These are phyloP conservation scores for Collybiopsis confluens DNA, from an alignment of 768 basidiomycete genomes.

Conservation along the genomic window DNA sequence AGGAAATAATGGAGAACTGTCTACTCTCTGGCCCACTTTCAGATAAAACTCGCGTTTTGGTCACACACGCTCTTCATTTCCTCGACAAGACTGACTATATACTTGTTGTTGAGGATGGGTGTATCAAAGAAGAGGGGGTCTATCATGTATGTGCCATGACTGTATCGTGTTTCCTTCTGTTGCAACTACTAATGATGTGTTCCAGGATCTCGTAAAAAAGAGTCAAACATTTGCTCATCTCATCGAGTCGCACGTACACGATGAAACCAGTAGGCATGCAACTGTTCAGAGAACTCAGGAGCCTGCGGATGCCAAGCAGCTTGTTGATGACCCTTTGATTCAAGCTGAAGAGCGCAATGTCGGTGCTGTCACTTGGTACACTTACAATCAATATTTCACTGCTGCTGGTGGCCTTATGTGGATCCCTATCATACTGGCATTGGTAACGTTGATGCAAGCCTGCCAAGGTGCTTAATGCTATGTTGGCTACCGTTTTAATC, in stretches of 20 bases:
- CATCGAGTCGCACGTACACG: constrained; percentile 53
- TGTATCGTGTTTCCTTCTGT: background rate
- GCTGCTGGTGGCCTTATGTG: constrained; percentile 46
- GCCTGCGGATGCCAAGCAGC: constrained; percentile 11
- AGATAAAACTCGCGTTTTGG: constrained; percentile 53
- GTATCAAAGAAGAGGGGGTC: constrained; percentile 59
- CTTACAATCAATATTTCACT: constrained; percentile 45
- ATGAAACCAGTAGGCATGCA: constrained; percentile 11
- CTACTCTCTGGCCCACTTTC: constrained; percentile 49
- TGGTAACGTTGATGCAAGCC: constrained; percentile 45
- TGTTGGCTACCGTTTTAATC: background rate
- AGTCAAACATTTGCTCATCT: constrained; percentile 43
- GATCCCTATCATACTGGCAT: constrained; percentile 39
- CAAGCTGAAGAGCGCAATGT: constrained; percentile 54
- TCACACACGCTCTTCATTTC: constrained; percentile 58
- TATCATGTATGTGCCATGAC: constrained; percentile 36
- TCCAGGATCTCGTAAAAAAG: constrained; percentile 40
- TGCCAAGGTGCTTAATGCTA: constrained; percentile 36
- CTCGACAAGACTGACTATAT: constrained; percentile 59
- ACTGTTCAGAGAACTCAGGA: constrained; percentile 18
- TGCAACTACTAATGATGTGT: background rate
- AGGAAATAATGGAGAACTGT: constrained; percentile 59
- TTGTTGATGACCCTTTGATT: constrained; percentile 27
- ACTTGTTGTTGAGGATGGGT: constrained; percentile 56
- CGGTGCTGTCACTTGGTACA: constrained; percentile 46